These are phyloP conservation scores for Sugiyamaella mastotermitis DNA, from an alignment of 805 yeast species.

Conservation along the genomic window DNA sequence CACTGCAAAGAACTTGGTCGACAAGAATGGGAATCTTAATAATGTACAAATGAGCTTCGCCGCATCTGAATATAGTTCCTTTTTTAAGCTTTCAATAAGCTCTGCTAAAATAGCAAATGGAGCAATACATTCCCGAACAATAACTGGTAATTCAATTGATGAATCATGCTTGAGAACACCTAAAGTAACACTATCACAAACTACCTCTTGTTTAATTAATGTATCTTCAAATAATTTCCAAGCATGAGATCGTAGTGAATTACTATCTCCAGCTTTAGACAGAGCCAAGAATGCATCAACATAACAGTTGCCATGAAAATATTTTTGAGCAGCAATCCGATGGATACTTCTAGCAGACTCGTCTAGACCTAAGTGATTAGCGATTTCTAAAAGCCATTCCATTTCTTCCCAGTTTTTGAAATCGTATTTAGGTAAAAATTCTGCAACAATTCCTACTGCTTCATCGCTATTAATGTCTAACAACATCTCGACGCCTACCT, in stretches of 20 bases:
- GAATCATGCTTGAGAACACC: conserved; percentile 9
- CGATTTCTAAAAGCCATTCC: conserved; percentile 13
- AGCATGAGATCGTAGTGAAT: conserved; percentile 17
- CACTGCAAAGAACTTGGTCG: conserved; percentile 18
- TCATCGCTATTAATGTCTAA: conserved; percentile 16
- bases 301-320: conserved; percentile 9
- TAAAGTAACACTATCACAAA: conserved; percentile 8
- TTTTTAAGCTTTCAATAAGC: conserved; percentile 10
- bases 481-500: conserved; percentile 25
- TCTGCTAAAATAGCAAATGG: conserved; percentile 28
- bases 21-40: conserved; percentile 25
- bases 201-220: conserved; percentile 16
- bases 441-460: conserved; percentile 17
- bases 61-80: conserved; percentile 14
- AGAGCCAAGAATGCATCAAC: conserved; percentile 24
- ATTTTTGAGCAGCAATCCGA: conserved; percentile 14
- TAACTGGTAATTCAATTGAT: conserved; percentile 12
- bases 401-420: conserved; percentile 10
- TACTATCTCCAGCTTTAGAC: conserved; percentile 17
- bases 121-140: conserved; percentile 26
- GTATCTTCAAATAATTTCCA: conserved; percentile 26
- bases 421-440: conserved; percentile 10
- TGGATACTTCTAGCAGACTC: conserved; percentile 4
- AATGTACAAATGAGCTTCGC: conserved; percentile 20
- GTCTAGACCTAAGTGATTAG: conserved; percentile 5